Percentiles rank a stretch among this genome's conserved stretches.
These are phyloP conservation scores for Termitomyces sp. DNA, from an alignment of 768 basidiomycete genomes.

Conservation along the genomic window DNA sequence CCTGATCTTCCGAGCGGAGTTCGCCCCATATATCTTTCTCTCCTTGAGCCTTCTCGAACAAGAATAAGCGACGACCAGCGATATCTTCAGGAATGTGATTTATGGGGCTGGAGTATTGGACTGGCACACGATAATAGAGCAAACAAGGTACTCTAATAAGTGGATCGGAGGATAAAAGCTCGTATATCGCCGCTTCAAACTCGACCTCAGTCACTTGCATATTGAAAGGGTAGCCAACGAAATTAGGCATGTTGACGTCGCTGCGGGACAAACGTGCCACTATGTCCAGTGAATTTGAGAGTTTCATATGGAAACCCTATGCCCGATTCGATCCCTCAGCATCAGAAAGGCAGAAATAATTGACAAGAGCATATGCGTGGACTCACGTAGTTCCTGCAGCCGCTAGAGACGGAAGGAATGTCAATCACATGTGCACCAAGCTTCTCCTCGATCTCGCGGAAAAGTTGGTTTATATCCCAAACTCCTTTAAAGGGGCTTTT, in stretches of 20 bases:
- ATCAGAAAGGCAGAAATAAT: no score
- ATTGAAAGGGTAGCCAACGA: background rate
- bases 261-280: background rate
- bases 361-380: no score
- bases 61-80: background rate
- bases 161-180: background rate
- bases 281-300: background rate
- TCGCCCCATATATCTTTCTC: background rate
- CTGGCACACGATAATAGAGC: background rate
- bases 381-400: background rate
- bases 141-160: background rate
- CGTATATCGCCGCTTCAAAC: background rate
- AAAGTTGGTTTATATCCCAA: background rate
- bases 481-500: background rate
- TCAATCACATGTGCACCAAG: background rate
- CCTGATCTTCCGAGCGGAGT: background rate
- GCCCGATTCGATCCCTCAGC: no score
- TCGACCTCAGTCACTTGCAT: background rate
- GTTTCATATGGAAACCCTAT: background rate
- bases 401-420: background rate
- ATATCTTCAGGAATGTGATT: background rate
- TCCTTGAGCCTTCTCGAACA: background rate
- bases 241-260: constrained; percentile 2
- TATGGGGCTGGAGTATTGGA: background rate
- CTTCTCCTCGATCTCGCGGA: background rate